These are phyloP conservation scores for Sporisorium scitamineum DNA, from an alignment of 1,284 basidiomycete species.

Conservation along the genomic window DNA sequence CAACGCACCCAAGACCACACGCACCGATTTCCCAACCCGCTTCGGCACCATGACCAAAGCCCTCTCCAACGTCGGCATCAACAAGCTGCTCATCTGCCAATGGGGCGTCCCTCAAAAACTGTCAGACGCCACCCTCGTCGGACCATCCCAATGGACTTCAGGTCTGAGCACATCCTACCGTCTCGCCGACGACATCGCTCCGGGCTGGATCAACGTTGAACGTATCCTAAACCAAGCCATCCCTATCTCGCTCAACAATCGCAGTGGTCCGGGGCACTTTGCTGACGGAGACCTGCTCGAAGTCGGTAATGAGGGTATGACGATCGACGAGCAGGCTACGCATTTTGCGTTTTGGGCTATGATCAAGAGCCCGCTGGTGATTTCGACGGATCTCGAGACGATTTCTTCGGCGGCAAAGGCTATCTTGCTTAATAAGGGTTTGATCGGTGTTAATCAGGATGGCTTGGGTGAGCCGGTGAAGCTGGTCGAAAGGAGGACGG, in stretches of 20 bases:
- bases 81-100: constrained; percentile 74
- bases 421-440: constrained; percentile 60
- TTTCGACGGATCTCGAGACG: constrained; percentile 62
- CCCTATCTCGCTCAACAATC: constrained; percentile 47
- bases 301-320: constrained; percentile 49
- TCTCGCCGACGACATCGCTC: constrained; percentile 60
- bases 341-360: constrained; percentile 66
- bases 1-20: constrained; percentile 40
- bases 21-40: constrained; percentile 55
- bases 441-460: constrained; percentile 63
- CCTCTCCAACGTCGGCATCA: constrained; percentile 71
- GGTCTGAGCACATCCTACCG: constrained; percentile 72
- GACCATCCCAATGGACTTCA: constrained; percentile 58
- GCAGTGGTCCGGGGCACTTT: constrained; percentile 52
- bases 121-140: constrained; percentile 24
- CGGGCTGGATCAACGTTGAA: constrained; percentile 28
- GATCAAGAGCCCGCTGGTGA: constrained; percentile 65
- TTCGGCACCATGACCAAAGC: constrained; percentile 74
- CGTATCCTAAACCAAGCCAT: constrained; percentile 42
- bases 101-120: constrained; percentile 67
- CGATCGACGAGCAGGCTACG: constrained; percentile 55
- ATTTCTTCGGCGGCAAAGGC: constrained; percentile 40
- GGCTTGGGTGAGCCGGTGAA: constrained; percentile 50
- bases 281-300: constrained; percentile 62
- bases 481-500: constrained; percentile 47